Conservation (phyloP, 495 filamentous ascomycete species). For the Aspergillus bridgeri region DNA sequence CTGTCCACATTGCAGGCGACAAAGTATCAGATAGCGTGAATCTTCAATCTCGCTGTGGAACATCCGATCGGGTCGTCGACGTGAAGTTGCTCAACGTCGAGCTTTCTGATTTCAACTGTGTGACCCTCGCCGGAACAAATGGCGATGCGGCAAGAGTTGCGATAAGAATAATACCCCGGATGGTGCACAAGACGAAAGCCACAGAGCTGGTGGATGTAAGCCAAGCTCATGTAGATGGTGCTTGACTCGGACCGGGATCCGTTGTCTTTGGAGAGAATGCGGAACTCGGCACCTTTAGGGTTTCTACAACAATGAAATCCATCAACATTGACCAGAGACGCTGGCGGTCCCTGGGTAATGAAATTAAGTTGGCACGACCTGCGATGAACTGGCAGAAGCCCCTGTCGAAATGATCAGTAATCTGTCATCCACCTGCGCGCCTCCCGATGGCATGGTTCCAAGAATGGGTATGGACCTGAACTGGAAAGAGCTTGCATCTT, state of each 20-base stretch:
- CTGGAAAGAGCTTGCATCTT: slow-evolving; percentile 3
- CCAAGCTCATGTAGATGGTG: slow-evolving; percentile 29
- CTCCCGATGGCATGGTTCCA: slow-evolving; percentile 7
- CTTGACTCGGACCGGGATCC: slow-evolving; percentile 27
- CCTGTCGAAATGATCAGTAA: slow-evolving; percentile 26
- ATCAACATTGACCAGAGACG: slow-evolving; percentile 27
- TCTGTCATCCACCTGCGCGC: slow-evolving; percentile 30
- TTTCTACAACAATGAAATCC: slow-evolving; percentile 28
- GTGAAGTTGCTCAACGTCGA: neutral
- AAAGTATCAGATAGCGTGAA: neutral
- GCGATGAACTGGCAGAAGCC: slow-evolving; percentile 20
- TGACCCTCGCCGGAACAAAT: slow-evolving; percentile 17
- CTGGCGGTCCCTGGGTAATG: slow-evolving; percentile 19
- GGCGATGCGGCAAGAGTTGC: slow-evolving; percentile 20
- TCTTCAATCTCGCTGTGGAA: no score
- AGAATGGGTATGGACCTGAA: neutral
- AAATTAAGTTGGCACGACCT: slow-evolving; percentile 7
- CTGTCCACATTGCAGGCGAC: slow-evolving; percentile 3
- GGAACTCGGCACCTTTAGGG: slow-evolving; percentile 10
- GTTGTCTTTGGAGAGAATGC: slow-evolving; percentile 16
- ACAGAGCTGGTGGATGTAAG: slow-evolving; percentile 19
- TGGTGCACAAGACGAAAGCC: slow-evolving; percentile 16
- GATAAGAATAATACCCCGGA: slow-evolving; percentile 22
- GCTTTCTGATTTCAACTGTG: slow-evolving; percentile 11
- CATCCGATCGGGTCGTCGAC: neutral